Evolutionary conservation across 1,139 yeast genomes (phyloP), one percentile per base, ranked within the genome.

Genomic region (Lipomyces yarrowii): DNA sequence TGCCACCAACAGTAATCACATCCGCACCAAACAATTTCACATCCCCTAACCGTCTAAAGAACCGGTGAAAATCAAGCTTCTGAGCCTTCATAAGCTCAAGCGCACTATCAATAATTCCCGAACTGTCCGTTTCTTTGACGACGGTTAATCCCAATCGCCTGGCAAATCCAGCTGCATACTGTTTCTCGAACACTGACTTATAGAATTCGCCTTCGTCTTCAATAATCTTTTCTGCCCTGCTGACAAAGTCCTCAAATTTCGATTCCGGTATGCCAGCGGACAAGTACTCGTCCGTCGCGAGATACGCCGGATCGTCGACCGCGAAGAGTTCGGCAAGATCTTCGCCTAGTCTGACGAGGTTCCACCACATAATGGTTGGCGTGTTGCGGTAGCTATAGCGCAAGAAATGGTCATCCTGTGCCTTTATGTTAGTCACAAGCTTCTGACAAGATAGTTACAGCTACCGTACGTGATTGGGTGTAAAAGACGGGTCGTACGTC

Each of bases 351-450:
- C 96, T 84, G 0, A 91, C 86, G 75, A 94, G 80, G 76, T 93
- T 94, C 96, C 97, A 94, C 96, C 97, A 92, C 60, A 94, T 87
- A 0, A 94, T 86, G 13, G 89, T 84, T 0, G 98, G 98, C 15
- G 91, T 89, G 73, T 90, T 91, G 46, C 84, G 83, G 77, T 89
- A 93, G 10, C 92, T 86, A 76, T 94, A 94, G 60, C 98, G 81
- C 35, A 80, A 77, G 64, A 82, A 80, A 60, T 84, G 85, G 75
- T 94, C 99, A 75, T 92, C 68, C 67, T 64, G n/a, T n/a, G 56
- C 8, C 37, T 10, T 18, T 8, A 42, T 10, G 57, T 59, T 51
- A 51, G 33, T 53, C 11, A 15, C 8, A 21, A 10, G 60, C 33
- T 35, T 18, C 46, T 18, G 18, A 11, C 32, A 15, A 15, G 18